These are phyloP conservation scores for Leucosporidium scottii DNA, from an alignment of 768 basidiomycete species.

Conservation along the genomic window DNA sequence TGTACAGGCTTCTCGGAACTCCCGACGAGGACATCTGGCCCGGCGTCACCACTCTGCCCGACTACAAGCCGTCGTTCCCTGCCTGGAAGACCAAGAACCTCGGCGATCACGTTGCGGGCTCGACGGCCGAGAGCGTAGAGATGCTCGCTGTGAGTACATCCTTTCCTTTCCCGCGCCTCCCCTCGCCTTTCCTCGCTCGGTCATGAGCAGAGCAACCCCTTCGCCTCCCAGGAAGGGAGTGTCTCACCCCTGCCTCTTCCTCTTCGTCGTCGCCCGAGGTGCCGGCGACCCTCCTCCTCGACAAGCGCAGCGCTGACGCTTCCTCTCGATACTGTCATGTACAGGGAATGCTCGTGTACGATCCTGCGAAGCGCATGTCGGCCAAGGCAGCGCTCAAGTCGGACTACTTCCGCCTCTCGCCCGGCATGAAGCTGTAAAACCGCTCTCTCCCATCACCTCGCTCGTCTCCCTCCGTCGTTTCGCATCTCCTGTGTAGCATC, in stretches of 20 bases:
- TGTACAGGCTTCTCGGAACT: conserved; percentile 79
- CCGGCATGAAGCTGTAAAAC: too few relatives aligned
- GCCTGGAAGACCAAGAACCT: conserved; percentile 82
- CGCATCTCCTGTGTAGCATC: too few relatives aligned
- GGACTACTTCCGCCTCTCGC: conserved; percentile 22
- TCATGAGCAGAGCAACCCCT: not conserved
- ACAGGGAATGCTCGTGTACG: conserved; percentile 34
- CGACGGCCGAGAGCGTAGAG: conserved; percentile 28
- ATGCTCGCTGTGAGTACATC: conserved; percentile 23
- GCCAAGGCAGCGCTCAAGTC: conserved; percentile 27
- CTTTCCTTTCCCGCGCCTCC: not conserved
- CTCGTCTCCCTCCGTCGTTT: too few relatives aligned
- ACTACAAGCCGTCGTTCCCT: conserved; percentile 95
- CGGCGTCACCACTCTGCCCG: conserved; percentile 75
- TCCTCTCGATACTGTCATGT: too few relatives aligned
- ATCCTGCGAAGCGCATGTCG: conserved; percentile 32
- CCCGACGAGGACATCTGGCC: conserved; percentile 89
- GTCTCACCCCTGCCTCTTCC: too few relatives aligned
- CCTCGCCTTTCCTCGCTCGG: not conserved
- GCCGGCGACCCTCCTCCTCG: too few relatives aligned
- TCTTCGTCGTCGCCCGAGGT: too few relatives aligned
- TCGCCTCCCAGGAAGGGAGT: too few relatives aligned
- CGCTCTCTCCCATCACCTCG: too few relatives aligned
- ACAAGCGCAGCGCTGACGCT: too few relatives aligned
- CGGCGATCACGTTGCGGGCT: conserved; percentile 19